A percentile compares a stretch with the other conserved stretches of the same genome.
Evolutionary conservation across 257 asterid genomes (phyloP).

Genomic region (Scutellaria galericulata): DNA sequence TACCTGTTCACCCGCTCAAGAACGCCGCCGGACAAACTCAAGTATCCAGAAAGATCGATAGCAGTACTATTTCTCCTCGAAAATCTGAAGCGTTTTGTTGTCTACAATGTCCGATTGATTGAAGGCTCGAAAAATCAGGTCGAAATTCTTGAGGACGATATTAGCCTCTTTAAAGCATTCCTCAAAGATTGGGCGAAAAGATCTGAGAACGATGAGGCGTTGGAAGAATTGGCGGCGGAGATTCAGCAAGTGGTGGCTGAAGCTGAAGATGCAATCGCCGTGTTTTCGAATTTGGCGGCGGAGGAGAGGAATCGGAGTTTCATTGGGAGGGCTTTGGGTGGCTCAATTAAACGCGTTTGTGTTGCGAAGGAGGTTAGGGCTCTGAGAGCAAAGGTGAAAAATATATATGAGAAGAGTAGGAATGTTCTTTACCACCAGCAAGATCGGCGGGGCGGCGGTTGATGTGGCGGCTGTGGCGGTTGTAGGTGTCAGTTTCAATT

Average conservation of each 20-base stretch:
- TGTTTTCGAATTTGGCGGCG: constrained; percentile 26
- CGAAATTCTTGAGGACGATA: constrained; percentile 46
- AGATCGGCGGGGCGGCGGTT: constrained; percentile 29
- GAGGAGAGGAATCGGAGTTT: constrained; percentile 39
- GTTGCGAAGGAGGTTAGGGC: constrained; percentile 46
- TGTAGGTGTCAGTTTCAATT: constrained; percentile 10
- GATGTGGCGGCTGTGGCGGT: constrained; percentile 7
- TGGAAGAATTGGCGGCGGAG: constrained; percentile 35
- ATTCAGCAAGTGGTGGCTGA: constrained; percentile 44
- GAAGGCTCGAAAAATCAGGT: constrained; percentile 39
- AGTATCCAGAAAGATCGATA: constrained; percentile 37
- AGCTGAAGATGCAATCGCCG: constrained; percentile 44
- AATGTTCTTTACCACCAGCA: constrained; percentile 16
- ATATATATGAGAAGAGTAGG: constrained; percentile 32
- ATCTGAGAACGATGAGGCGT: constrained; percentile 6
- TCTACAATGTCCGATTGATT: constrained; percentile 39
- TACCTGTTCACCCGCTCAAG: constrained; percentile 54
- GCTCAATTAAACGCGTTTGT: constrained; percentile 29
- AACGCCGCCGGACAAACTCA: constrained; percentile 36
- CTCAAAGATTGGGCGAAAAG: constrained; percentile 40
- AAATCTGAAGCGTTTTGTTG: constrained; percentile 45
- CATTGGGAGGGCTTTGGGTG: constrained; percentile 38
- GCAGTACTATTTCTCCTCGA: constrained; percentile 43
- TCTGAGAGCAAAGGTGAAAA: constrained; percentile 42
- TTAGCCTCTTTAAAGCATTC: constrained; percentile 50